phyloP scores from a whole-genome alignment of 768 basidiomycete genomes.

The Trametes cinnabarina region DNA sequence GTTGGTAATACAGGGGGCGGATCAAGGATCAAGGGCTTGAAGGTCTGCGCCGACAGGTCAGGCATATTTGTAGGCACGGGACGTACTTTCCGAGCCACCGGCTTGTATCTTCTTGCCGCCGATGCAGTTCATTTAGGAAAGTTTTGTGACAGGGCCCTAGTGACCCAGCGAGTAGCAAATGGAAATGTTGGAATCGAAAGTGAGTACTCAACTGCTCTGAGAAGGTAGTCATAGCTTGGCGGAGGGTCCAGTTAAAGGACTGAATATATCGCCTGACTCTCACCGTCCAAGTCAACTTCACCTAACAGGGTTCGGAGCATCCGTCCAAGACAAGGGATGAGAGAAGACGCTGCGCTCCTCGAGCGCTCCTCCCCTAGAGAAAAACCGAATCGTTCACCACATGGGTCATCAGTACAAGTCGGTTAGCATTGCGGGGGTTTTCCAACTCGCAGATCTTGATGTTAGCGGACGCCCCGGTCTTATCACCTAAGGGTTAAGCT shows the following conservation, averaged over 20 bases:
- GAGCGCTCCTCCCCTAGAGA: neutral
- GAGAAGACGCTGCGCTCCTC: neutral
- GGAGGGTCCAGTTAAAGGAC: neutral
- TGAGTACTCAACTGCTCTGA: neutral
- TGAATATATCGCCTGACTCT: neutral
- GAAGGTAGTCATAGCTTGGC: neutral
- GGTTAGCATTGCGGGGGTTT: neutral
- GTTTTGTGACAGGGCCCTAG: neutral
- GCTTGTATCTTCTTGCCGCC: conserved; percentile 24
- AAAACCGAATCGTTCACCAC: neutral
- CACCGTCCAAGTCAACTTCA: neutral
- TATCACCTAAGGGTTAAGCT: neutral
- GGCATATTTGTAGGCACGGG: conserved; percentile 31
- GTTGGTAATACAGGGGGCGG: neutral
- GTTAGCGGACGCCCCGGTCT: neutral
- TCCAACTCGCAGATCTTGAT: neutral
- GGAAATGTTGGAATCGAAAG: neutral
- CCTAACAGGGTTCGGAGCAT: neutral
- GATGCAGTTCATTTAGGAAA: no score
- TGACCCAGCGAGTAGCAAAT: neutral
- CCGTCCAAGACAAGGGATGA: neutral
- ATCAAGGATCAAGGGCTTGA: conserved; percentile 13
- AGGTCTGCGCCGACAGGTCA: conserved; percentile 14
- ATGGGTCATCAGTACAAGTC: neutral
- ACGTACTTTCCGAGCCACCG: conserved; percentile 27